These are phyloP conservation scores for Dendryphion nanum DNA, from an alignment of 2,329 filamentous ascomycete genomes.

Conservation along the genomic window DNA sequence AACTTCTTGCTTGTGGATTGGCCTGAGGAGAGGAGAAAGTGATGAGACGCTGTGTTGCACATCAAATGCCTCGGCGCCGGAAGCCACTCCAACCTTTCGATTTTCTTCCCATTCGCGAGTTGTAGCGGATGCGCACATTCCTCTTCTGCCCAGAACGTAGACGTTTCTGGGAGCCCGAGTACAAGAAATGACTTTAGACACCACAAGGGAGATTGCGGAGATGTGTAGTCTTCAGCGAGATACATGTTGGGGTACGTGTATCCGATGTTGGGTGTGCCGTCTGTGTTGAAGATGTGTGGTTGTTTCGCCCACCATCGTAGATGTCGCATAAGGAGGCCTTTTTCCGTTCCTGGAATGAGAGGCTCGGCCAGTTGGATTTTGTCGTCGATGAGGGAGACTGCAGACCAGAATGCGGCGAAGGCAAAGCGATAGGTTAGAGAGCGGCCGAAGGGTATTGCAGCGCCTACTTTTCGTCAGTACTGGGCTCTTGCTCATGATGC, in stretches of 20 bases:
- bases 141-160: constrained; percentile 44
- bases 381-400: constrained; percentile 22
- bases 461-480: constrained; percentile 28
- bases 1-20: constrained; percentile 11
- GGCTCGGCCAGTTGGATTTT: constrained; percentile 38
- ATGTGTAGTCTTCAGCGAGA: constrained; percentile 54
- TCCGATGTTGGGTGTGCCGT: constrained; percentile 49
- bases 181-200: constrained; percentile 48
- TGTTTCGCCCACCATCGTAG: constrained; percentile 46
- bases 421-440: constrained; percentile 51
- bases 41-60: constrained; percentile 28
- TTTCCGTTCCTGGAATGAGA: constrained; percentile 38
- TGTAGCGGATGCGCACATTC: constrained; percentile 33
- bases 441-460: constrained; percentile 50
- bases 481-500: not conserved
- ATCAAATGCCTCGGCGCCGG: constrained; percentile 42
- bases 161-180: constrained; percentile 27
- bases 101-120: not conserved
- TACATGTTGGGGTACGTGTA: constrained; percentile 50
- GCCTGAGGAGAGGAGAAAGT: constrained; percentile 14
- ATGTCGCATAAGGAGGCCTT: constrained; percentile 48
- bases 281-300: constrained; percentile 43
- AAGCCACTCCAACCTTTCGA: constrained; percentile 9
- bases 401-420: constrained; percentile 46
- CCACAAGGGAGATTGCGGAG: constrained; percentile 54